These are phyloP conservation scores for Lumnitzera littorea DNA, from an alignment of 345 rosid species.

Conservation along the genomic window DNA sequence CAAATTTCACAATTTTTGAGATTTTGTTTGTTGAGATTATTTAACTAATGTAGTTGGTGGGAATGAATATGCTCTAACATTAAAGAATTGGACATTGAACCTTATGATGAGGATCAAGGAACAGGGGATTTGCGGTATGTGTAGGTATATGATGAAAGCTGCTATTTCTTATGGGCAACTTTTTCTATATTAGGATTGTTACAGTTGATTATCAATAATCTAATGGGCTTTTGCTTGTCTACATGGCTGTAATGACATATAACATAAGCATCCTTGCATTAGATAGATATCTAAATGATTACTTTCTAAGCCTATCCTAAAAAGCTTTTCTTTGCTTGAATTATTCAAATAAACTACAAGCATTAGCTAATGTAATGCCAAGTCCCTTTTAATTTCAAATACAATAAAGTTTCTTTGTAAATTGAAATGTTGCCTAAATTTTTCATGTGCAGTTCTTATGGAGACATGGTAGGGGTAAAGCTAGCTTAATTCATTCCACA, in stretches of 20 bases:
- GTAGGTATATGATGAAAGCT: slow-evolving; percentile 36
- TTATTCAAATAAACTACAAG: slow-evolving; percentile 50
- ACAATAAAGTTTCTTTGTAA: not conserved
- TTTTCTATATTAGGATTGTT: not conserved
- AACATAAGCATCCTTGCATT: slow-evolving; percentile 68
- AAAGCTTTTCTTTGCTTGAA: too few species aligned
- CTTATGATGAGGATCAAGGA: slow-evolving; percentile 75
- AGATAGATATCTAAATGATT: slow-evolving; percentile 80
- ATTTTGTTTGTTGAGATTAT: too few species aligned
- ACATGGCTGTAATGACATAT: slow-evolving; percentile 93
- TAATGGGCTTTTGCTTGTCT: slow-evolving; percentile 12
- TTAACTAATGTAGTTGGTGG: too few species aligned
- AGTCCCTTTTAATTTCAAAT: not conserved
- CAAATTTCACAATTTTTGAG: too few species aligned
- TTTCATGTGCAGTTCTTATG: slow-evolving; percentile 57
- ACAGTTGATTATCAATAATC: not conserved
- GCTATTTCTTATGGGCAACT: not conserved
- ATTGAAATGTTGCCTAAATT: not conserved
- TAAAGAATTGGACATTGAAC: slow-evolving; percentile 51
- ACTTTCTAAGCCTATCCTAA: slow-evolving; percentile 5
- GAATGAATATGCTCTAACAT: slow-evolving; percentile 27
- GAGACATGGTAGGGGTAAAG: slow-evolving; percentile 72
- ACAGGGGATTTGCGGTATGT: slow-evolving; percentile 85
- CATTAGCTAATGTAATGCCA: slow-evolving; percentile 64
- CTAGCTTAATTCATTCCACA: slow-evolving; percentile 64